Evolutionary conservation across 495 filamentous ascomycete species (phyloP).

Genomic region (Penicillium longicatenatum): DNA sequence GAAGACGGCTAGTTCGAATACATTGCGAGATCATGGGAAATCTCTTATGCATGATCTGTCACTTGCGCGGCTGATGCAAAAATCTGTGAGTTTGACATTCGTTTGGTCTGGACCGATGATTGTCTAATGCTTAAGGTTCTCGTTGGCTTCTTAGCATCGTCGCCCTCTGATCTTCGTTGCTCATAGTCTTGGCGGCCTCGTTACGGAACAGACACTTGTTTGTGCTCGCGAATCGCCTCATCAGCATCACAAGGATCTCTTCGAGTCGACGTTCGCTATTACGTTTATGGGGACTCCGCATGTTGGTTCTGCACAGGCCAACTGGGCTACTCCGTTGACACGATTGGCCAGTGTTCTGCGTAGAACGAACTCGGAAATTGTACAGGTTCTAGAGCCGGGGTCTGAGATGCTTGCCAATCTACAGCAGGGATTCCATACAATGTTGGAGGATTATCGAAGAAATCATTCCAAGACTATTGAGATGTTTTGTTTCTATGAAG

Average conservation of each 20-base stretch:
- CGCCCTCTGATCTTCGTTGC: slow-evolving; percentile 10
- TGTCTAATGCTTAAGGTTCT: neutral
- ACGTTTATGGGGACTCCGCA: slow-evolving; percentile 10
- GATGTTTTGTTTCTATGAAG: slow-evolving; percentile 13
- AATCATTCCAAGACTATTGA: slow-evolving; percentile 2
- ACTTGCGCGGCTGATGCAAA: neutral
- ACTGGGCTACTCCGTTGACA: slow-evolving; percentile 1
- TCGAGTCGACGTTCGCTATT: slow-evolving; percentile 1
- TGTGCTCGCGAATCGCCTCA: neutral
- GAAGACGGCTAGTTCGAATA: slow-evolving; percentile 5
- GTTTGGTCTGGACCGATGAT: neutral
- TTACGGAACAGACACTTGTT: slow-evolving; percentile 7
- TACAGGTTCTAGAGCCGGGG: slow-evolving; percentile 3
- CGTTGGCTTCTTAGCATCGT: neutral
- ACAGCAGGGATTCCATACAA: slow-evolving; percentile 9
- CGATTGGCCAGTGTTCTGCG: neutral
- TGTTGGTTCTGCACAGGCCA: slow-evolving; percentile 4
- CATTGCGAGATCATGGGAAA: slow-evolving; percentile 10
- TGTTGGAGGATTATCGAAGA: slow-evolving; percentile 2
- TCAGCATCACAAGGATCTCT: slow-evolving; percentile 1
- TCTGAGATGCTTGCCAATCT: slow-evolving; percentile 11
- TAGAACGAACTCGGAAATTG: slow-evolving; percentile 3
- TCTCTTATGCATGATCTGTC: slow-evolving; percentile 5
- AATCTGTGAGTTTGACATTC: neutral
- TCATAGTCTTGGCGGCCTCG: slow-evolving; percentile 8